A percentile compares a stretch with the other conserved stretches of the same genome.
Evolutionary conservation across 1,139 yeast genomes (phyloP).

Genomic region (Taiozyma sp.): DNA sequence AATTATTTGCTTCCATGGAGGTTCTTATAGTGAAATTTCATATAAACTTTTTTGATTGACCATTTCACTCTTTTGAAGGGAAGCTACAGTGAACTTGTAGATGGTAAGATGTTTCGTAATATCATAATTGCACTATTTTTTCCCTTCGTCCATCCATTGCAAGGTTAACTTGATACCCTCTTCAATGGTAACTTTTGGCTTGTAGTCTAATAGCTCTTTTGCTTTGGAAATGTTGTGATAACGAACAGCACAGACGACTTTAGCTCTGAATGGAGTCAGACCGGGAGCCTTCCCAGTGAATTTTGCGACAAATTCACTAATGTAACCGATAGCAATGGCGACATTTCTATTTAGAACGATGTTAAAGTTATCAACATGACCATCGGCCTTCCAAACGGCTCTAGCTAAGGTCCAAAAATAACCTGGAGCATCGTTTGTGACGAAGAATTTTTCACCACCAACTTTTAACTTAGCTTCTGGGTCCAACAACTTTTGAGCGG

Average conservation of each 20-base stretch:
- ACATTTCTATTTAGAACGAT: conserved; percentile 67
- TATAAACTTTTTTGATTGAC: not conserved
- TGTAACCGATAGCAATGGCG: conserved; percentile 76
- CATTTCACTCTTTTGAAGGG: not conserved
- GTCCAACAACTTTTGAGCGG: conserved; percentile 69
- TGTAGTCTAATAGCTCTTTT: conserved; percentile 67
- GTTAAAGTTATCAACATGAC: conserved; percentile 66
- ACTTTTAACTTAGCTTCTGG: conserved; percentile 38
- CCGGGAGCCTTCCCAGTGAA: conserved; percentile 82
- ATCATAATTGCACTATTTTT: conserved; percentile 2
- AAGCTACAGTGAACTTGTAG: not conserved
- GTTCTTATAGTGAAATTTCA: too few relatives aligned
- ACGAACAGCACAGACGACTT: conserved; percentile 89
- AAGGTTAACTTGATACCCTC: conserved; percentile 78
- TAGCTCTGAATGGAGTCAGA: conserved; percentile 93
- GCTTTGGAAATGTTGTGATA: conserved; percentile 93
- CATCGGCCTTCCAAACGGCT: conserved; percentile 96
- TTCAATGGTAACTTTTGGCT: conserved; percentile 76
- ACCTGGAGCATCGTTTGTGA: conserved; percentile 92
- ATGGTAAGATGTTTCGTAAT: not conserved
- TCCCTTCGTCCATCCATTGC: conserved; percentile 80
- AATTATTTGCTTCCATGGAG: not conserved
- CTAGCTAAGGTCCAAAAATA: conserved; percentile 98
- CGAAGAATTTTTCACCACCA: conserved; percentile 83
- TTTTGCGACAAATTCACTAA: conserved; percentile 69